phyloP scores from a whole-genome alignment of 495 filamentous ascomycete species.

The Xylaria nigripes region DNA sequence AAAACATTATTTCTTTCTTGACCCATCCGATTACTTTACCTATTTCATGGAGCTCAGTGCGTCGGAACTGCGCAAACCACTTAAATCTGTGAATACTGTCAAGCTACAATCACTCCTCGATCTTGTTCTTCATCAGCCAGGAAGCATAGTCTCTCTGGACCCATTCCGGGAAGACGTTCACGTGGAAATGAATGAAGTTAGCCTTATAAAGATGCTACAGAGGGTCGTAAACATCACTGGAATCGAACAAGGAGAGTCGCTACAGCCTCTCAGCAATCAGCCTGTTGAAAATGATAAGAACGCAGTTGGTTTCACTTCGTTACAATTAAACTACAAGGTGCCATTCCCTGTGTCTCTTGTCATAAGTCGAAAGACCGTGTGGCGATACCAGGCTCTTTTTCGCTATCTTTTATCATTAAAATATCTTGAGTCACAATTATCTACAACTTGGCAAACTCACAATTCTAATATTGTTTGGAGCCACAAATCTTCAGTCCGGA shows the following conservation, averaged over 20 bases:
- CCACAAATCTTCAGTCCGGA: slow-evolving; percentile 62
- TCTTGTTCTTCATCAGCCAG: slow-evolving; percentile 87
- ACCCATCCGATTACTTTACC: slow-evolving; percentile 94
- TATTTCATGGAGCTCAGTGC: slow-evolving; percentile 89
- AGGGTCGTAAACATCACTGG: slow-evolving; percentile 92
- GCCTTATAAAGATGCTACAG: slow-evolving; percentile 87
- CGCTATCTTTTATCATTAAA: slow-evolving; percentile 83
- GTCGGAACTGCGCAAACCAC: slow-evolving; percentile 82
- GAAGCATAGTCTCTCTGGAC: slow-evolving; percentile 86
- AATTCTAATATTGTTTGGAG: slow-evolving; percentile 77
- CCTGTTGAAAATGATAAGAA: slow-evolving; percentile 71
- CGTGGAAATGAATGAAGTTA: slow-evolving; percentile 90
- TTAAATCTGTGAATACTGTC: slow-evolving; percentile 76
- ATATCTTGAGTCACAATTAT: slow-evolving; percentile 76
- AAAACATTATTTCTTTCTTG: slow-evolving; percentile 98
- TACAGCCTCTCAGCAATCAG: slow-evolving; percentile 42
- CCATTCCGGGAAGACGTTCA: slow-evolving; percentile 98
- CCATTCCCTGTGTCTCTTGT: slow-evolving; percentile 96
- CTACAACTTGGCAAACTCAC: slow-evolving; percentile 83
- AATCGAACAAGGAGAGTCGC: slow-evolving; percentile 75
- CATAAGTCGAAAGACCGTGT: slow-evolving; percentile 89
- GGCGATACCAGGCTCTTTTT: slow-evolving; percentile 92
- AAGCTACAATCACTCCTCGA: slow-evolving; percentile 93
- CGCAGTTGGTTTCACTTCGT: slow-evolving; percentile 78
- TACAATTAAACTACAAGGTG: slow-evolving; percentile 88